Base-by-base conservation (phyloP, 139 green algal species). In the Zygnema cylindricum region DNA sequence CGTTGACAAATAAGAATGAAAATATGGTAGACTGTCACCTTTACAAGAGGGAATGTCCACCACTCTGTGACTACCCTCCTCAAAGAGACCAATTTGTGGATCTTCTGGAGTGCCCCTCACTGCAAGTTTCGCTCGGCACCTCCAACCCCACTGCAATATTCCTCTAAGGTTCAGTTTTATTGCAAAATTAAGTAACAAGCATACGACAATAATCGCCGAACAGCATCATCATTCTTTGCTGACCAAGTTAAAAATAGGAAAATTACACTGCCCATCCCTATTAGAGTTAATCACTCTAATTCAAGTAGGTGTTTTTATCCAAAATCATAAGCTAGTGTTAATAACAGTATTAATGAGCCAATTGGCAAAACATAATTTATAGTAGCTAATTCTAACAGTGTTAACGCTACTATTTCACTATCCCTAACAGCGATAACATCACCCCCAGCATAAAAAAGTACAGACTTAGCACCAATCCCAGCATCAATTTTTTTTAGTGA, bases 31-130 rank as follows among this genome's bases (percentile, higher is more conserved):
- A 1, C 76, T 1, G 32, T 77, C 33, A 89, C 84, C 78, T 81
- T 55, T 42, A 71, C 86, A 90, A 2, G 33, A 55, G 22, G 86
- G 86, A 16, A 90, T 90, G 81, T 90, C 86, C 42, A 81, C 57
- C 35, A 84, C 86, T 49, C 33, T 55, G 55, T 90, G 86, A 22
- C 21, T 71, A 16, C 55, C 23, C 23, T 77, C 81, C 33, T 90
- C 36, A 78, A 79, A 90, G 23, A 90, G 32, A 23, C 86, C 86
- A 76, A 90, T 90, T 42, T 75, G 33, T 7, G 86, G 86, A 23
- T 3, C 22, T 43, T 83, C 86, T 69, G 81, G 2, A 36, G 78
- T 90, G 36, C 86, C 86, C 54, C 86, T 36, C 0, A 90, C 86
- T n/a, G 86, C 86, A 25, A 90, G 35, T 43, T 54, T 89, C 35